Conservation (phyloP, 2,329 filamentous ascomycete species). For the Aschersonia sp. region DNA sequence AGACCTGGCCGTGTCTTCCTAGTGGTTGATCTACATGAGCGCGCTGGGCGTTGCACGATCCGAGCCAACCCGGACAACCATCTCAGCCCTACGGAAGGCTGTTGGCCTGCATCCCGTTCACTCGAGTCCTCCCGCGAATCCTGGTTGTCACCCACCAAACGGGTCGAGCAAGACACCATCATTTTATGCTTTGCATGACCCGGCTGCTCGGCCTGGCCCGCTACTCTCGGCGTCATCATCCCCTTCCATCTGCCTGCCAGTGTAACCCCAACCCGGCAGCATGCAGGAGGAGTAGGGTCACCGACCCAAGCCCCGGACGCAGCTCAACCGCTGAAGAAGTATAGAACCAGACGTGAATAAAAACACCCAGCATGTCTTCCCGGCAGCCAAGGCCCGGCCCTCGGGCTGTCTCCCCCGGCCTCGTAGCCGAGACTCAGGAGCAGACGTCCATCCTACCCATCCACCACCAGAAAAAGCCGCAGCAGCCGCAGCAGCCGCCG, state of each 20-base stretch:
- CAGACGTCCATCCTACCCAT: slow-evolving; percentile 1
- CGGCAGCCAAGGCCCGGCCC: slow-evolving; percentile 1
- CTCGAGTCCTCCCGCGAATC: background rate
- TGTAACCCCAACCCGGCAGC: background rate
- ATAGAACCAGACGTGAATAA: background rate
- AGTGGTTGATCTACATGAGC: too few species aligned
- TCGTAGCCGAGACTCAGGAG: slow-evolving; percentile 3
- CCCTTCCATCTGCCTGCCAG: background rate
- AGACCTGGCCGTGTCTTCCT: too few species aligned
- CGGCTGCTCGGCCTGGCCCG: background rate
- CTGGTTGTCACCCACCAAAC: background rate
- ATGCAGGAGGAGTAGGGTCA: too few species aligned
- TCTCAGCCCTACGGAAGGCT: background rate
- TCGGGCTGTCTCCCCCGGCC: slow-evolving; percentile 6
- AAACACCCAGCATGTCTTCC: slow-evolving; percentile 3
- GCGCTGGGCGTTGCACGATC: too few species aligned
- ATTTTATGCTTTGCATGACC: too few species aligned
- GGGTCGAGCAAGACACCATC: background rate
- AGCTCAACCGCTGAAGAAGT: too few species aligned
- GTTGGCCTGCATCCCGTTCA: background rate
- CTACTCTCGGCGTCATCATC: background rate
- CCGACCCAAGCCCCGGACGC: too few species aligned
- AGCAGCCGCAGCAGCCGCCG: slow-evolving; percentile 5
- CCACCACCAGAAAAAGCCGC: slow-evolving; percentile 5
- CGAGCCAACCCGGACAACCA: background rate